Evolutionary conservation across 2,329 filamentous ascomycete species (phyloP).

Genomic region (Metarhizium album): DNA sequence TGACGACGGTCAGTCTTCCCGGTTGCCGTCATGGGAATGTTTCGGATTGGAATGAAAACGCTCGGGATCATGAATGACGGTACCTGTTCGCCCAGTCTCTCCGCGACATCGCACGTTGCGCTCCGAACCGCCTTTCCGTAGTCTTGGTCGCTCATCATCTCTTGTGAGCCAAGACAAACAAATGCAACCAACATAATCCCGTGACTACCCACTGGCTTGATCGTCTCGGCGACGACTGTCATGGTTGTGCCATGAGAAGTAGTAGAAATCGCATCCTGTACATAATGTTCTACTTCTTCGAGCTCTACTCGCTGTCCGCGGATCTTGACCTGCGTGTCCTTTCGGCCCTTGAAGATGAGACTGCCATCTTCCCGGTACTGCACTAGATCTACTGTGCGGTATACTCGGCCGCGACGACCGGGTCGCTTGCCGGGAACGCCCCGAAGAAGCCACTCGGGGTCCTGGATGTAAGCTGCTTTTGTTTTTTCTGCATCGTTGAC

Average conservation of each 20-base stretch:
- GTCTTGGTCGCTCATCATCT: background rate
- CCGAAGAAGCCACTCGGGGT: slow-evolving; percentile 23
- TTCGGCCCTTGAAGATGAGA: slow-evolving; percentile 32
- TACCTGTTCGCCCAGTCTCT: background rate
- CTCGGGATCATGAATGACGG: slow-evolving; percentile 8
- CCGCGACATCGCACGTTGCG: background rate
- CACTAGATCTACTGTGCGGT: slow-evolving; percentile 25
- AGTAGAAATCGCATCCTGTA: background rate
- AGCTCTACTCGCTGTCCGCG: slow-evolving; percentile 34
- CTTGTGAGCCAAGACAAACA: background rate
- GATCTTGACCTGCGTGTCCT: slow-evolving; percentile 43
- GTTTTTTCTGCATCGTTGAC: slow-evolving; percentile 7
- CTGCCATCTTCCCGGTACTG: slow-evolving; percentile 20
- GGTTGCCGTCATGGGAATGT: slow-evolving; percentile 5
- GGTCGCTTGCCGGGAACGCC: slow-evolving; percentile 9
- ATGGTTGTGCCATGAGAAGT: background rate
- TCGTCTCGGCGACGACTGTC: slow-evolving; percentile 1
- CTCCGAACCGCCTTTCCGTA: background rate
- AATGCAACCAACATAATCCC: background rate
- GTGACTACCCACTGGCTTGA: background rate
- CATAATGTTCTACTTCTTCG: slow-evolving; percentile 7
- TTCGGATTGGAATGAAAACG: slow-evolving; percentile 4
- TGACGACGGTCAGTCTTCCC: slow-evolving; percentile 6
- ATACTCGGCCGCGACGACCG: slow-evolving; percentile 12
- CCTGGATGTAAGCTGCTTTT: slow-evolving; percentile 7